These are phyloP conservation scores for Penicillium sp. DNA, from an alignment of 2,329 filamentous ascomycete genomes.

Conservation along the genomic window DNA sequence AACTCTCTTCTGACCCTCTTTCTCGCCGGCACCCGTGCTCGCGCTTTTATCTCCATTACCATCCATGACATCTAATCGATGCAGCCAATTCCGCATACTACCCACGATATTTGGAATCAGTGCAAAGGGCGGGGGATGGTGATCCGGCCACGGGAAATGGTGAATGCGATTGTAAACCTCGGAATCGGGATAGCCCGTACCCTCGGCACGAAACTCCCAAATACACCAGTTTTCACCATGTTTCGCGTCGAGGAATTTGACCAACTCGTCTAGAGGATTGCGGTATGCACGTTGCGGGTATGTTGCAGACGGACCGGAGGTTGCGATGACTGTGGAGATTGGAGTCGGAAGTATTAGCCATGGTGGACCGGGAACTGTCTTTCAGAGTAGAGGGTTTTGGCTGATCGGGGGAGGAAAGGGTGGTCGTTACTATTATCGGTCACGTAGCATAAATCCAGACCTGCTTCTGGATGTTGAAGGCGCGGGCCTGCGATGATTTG, in stretches of 20 bases:
- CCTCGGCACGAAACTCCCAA: constrained; percentile 97
- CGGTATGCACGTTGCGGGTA: constrained; percentile 92
- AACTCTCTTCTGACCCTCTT: constrained; percentile 58
- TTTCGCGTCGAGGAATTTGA: constrained; percentile 82
- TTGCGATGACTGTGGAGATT: constrained; percentile 58
- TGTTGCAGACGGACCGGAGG: constrained; percentile 85
- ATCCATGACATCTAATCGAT: constrained; percentile 41
- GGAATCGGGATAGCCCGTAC: constrained; percentile 90
- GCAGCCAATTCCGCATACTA: constrained; percentile 88
- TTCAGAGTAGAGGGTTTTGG: background rate
- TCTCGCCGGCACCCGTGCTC: no score
- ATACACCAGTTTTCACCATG: constrained; percentile 88
- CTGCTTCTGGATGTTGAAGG: constrained; percentile 79
- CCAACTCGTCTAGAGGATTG: constrained; percentile 85
- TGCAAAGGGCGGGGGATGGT: constrained; percentile 91
- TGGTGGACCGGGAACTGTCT: background rate
- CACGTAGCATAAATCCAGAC: constrained; percentile 93
- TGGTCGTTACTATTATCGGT: constrained; percentile 66
- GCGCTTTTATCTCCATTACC: constrained; percentile 6
- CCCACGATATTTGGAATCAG: constrained; percentile 87
- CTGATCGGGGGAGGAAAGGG: background rate
- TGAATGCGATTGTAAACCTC: constrained; percentile 83
- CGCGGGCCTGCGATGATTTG: constrained; percentile 91
- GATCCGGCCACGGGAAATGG: constrained; percentile 96
- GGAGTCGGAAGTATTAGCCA: constrained; percentile 1